These are phyloP conservation scores for Theobroma cacao DNA, from an alignment of 345 rosid genomes.

Conservation along the genomic window DNA sequence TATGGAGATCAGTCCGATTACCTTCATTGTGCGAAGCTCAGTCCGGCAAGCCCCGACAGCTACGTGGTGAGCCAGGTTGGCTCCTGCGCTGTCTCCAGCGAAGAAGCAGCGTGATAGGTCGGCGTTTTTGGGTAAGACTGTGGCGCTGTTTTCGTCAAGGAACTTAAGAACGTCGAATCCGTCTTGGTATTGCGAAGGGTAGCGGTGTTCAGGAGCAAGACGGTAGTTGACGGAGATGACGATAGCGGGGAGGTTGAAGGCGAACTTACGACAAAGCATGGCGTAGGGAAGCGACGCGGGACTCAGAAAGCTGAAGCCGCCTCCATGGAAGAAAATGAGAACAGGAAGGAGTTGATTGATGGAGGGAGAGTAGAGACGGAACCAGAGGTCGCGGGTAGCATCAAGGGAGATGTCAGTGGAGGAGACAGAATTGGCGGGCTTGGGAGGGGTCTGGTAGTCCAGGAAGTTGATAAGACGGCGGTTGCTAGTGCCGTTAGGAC, in stretches of 20 bases:
- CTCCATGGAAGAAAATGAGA: constrained; percentile 76
- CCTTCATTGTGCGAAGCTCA: constrained; percentile 23
- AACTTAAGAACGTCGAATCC: constrained; percentile 57
- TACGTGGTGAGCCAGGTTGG: constrained; percentile 70
- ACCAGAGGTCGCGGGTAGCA: constrained; percentile 62
- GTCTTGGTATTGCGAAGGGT: constrained; percentile 71
- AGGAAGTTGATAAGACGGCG: constrained; percentile 54
- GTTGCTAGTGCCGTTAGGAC: constrained; percentile 59
- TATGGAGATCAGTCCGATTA: constrained; percentile 54
- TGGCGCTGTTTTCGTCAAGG: constrained; percentile 37
- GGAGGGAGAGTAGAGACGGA: constrained; percentile 54
- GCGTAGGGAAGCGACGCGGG: constrained; percentile 50
- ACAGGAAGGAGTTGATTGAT: constrained; percentile 46
- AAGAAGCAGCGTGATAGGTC: constrained; percentile 55
- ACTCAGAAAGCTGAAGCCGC: constrained; percentile 66
- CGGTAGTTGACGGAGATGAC: constrained; percentile 77
- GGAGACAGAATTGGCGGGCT: constrained; percentile 43
- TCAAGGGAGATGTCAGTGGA: constrained; percentile 59
- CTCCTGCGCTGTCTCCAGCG: constrained; percentile 79
- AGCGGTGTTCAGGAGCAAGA: constrained; percentile 64
- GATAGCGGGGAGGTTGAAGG: constrained; percentile 44
- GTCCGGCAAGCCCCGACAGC: constrained; percentile 36
- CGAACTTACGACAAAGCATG: constrained; percentile 58
- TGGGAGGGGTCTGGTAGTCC: constrained; percentile 45
- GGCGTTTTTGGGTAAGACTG: constrained; percentile 42